Evolutionary conservation across 768 basidiomycete species (phyloP).

Genomic region (Omphalotus guepiniiformis): DNA sequence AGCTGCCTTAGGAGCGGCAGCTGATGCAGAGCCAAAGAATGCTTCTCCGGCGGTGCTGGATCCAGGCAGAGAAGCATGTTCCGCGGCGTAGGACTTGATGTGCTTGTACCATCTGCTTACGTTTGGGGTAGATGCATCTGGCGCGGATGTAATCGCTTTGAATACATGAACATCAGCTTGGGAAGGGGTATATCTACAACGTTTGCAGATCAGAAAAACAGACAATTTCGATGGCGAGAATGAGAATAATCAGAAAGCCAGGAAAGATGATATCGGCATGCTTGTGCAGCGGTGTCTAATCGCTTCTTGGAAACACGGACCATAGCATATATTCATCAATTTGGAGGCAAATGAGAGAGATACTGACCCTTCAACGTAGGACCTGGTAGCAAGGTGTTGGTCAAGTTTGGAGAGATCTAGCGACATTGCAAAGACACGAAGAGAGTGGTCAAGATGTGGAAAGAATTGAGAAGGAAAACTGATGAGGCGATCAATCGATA

Average conservation of each 20-base stretch:
- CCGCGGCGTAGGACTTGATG: constrained; percentile 80
- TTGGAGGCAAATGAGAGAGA: constrained; percentile 9
- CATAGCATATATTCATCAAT: constrained; percentile 15
- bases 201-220: constrained; percentile 3
- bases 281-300: constrained; percentile 62
- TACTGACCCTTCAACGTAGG: constrained; percentile 88
- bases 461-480: background rate
- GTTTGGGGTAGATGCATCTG: constrained; percentile 66
- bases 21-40: constrained; percentile 53
- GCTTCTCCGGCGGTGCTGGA: constrained; percentile 78
- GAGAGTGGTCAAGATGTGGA: constrained; percentile 10
- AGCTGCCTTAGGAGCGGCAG: constrained; percentile 41
- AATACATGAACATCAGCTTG: constrained; percentile 94
- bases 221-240: constrained; percentile 9
- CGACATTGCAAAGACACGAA: constrained; percentile 49
- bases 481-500: background rate
- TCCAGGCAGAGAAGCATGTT: constrained; percentile 77
- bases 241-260: constrained; percentile 12
- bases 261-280: constrained; percentile 55
- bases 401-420: constrained; percentile 72
- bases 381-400: constrained; percentile 78
- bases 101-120: constrained; percentile 91
- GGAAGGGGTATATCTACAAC: constrained; percentile 79
- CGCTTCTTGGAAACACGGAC: constrained; percentile 72
- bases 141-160: constrained; percentile 69